Evolutionary conservation across 768 basidiomycete genomes (phyloP).

Genomic region (Cystobasidium tubakii): DNA sequence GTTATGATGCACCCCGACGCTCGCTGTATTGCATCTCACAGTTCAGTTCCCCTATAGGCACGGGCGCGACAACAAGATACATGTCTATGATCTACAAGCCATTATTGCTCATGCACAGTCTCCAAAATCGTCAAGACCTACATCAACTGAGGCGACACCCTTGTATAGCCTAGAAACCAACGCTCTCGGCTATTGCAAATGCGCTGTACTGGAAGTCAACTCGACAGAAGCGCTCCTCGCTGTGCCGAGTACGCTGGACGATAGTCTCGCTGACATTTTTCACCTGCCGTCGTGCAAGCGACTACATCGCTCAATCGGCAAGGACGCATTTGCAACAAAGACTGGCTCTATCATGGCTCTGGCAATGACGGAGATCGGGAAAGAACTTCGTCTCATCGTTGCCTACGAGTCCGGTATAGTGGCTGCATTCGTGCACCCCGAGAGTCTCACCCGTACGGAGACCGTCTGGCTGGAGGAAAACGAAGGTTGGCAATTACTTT

Average conservation of each 20-base stretch:
- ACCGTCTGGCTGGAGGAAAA: conserved; percentile 25
- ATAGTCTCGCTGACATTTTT: conserved; percentile 84
- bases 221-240: conserved; percentile 59
- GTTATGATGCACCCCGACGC: no score
- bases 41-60: conserved; percentile 59
- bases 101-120: not conserved
- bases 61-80: conserved; percentile 76
- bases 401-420: conserved; percentile 87
- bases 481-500: conserved; percentile 48
- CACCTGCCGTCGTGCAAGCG: conserved; percentile 62
- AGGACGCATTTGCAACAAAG: conserved; percentile 51
- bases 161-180: conserved; percentile 78
- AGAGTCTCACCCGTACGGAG: not conserved
- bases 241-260: conserved; percentile 82
- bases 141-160: conserved; percentile 49
- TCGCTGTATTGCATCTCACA: not conserved
- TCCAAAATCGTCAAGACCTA: conserved; percentile 49
- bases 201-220: conserved; percentile 59
- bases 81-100: conserved; percentile 59
- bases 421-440: conserved; percentile 53
- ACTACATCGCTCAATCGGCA: conserved; percentile 79
- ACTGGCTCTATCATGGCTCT: conserved; percentile 84
- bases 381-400: conserved; percentile 58
- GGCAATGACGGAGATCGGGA: conserved; percentile 55
- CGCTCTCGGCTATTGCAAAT: conserved; percentile 86